Evolutionary conservation across 2,329 filamentous ascomycete species (phyloP).

Genomic region (Ceratocystis smalleyi): DNA sequence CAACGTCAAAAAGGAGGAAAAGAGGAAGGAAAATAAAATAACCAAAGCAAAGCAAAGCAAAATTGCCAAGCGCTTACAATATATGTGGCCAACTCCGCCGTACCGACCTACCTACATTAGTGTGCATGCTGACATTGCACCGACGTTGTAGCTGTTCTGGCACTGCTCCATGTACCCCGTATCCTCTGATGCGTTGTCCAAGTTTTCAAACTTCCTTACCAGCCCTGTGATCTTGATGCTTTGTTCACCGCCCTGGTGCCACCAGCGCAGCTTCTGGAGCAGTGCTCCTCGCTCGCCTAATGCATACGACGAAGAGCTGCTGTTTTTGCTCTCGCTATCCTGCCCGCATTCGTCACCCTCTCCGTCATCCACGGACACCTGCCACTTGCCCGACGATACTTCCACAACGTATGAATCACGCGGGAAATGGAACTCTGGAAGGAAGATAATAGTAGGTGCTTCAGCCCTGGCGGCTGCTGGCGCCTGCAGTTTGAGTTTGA

Average conservation of each 20-base stretch:
- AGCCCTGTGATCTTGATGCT: conserved; percentile 60
- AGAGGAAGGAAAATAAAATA: conserved; percentile 1
- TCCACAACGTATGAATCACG: conserved; percentile 54
- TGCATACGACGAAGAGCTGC: neutral
- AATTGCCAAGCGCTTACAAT: neutral
- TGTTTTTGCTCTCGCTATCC: neutral
- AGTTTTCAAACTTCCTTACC: conserved; percentile 37
- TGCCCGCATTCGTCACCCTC: conserved; percentile 10
- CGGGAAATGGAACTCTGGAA: conserved; percentile 89
- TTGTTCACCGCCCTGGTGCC: conserved; percentile 79
- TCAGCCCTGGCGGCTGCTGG: conserved; percentile 33
- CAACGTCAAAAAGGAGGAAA: neutral
- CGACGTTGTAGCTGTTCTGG: conserved; percentile 32
- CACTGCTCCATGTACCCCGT: conserved; percentile 64
- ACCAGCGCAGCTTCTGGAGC: conserved; percentile 74
- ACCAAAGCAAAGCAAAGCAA: neutral
- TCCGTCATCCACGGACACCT: conserved; percentile 54
- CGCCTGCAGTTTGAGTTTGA: conserved; percentile 55
- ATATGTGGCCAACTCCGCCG: neutral
- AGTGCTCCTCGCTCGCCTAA: conserved; percentile 41
- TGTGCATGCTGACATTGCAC: conserved; percentile 31
- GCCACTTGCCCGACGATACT: conserved; percentile 79
- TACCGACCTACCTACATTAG: conserved; percentile 31
- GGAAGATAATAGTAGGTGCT: conserved; percentile 62
- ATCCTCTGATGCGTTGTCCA: conserved; percentile 47